These are phyloP conservation scores for Kwoniella dejecticola DNA, from an alignment of 768 basidiomycete genomes.

Conservation along the genomic window DNA sequence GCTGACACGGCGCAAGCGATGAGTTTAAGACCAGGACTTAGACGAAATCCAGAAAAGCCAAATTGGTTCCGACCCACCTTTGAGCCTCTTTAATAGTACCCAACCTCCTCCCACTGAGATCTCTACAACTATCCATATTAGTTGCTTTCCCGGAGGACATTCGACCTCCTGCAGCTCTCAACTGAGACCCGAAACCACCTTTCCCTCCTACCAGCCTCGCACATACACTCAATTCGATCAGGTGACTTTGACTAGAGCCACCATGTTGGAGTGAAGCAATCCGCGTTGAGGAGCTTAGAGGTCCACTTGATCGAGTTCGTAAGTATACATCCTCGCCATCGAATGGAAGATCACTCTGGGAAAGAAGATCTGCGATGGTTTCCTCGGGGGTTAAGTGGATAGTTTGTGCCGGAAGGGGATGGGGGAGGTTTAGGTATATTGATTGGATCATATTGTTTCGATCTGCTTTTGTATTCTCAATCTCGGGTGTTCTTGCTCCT, in stretches of 20 bases:
- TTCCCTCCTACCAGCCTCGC: constrained; percentile 84
- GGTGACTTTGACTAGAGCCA: constrained; percentile 15
- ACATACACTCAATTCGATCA: constrained; percentile 63
- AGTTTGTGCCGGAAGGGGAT: constrained; percentile 32
- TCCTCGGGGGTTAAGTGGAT: constrained; percentile 25
- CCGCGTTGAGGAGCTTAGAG: constrained; percentile 55
- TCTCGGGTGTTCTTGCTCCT: too few species aligned
- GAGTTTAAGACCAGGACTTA: background rate
- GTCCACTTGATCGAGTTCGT: constrained; percentile 25
- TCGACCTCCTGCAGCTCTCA: constrained; percentile 93
- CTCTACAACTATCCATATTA: constrained; percentile 89
- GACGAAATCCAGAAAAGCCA: background rate
- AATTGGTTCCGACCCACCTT: constrained; percentile 62
- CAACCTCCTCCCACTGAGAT: constrained; percentile 82
- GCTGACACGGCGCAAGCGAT: too few species aligned
- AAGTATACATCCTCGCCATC: constrained; percentile 28
- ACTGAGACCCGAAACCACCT: constrained; percentile 94
- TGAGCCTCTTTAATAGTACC: constrained; percentile 97
- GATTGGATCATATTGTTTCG: constrained; percentile 37
- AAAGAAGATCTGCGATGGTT: constrained; percentile 26
- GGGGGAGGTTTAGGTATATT: constrained; percentile 46
- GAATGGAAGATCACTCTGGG: constrained; percentile 14
- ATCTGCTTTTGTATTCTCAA: too few species aligned
- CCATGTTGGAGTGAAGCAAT: constrained; percentile 21
- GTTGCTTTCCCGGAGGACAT: constrained; percentile 80